phyloP scores from a whole-genome alignment of 140 eudicot genomes.

The Cichorium intybus region DNA sequence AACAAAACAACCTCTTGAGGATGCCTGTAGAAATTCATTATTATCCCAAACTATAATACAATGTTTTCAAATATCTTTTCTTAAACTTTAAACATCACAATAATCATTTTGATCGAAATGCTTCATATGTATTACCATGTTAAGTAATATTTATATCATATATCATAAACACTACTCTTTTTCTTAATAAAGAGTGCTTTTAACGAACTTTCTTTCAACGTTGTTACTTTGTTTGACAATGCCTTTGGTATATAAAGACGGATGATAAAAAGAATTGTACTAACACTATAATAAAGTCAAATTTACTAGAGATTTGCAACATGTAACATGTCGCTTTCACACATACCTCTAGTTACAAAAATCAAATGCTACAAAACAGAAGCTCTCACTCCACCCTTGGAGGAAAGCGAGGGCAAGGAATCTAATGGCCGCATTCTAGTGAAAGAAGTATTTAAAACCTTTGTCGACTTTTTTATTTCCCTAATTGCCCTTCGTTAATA shows the following conservation, averaged over 20 bases:
- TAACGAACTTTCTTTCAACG: too few relatives aligned
- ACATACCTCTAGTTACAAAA: slow-evolving; percentile 8
- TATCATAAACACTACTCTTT: too few relatives aligned
- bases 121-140: too few relatives aligned
- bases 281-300: not conserved
- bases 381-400: slow-evolving; percentile 23
- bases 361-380: slow-evolving; percentile 32
- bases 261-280: not conserved
- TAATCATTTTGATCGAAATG: too few relatives aligned
- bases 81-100: too few relatives aligned
- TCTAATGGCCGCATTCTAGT: slow-evolving; percentile 41
- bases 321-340: slow-evolving; percentile 25
- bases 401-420: slow-evolving; percentile 38
- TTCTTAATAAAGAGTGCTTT: too few relatives aligned
- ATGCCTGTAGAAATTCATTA: too few relatives aligned
- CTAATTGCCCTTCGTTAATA: slow-evolving; percentile 7
- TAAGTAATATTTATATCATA: too few relatives aligned
- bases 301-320: slow-evolving; percentile 8
- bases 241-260: not conserved
- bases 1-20: too few relatives aligned
- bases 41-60: too few relatives aligned
- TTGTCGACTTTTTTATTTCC: slow-evolving; percentile 12
- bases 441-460: slow-evolving; percentile 15
- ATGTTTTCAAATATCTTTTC: too few relatives aligned
- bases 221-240: not conserved